Percentiles rank a stretch among this genome's conserved stretches.
phyloP scores from a whole-genome alignment of 129 eudicot genomes.

The Apium graveolens region DNA sequence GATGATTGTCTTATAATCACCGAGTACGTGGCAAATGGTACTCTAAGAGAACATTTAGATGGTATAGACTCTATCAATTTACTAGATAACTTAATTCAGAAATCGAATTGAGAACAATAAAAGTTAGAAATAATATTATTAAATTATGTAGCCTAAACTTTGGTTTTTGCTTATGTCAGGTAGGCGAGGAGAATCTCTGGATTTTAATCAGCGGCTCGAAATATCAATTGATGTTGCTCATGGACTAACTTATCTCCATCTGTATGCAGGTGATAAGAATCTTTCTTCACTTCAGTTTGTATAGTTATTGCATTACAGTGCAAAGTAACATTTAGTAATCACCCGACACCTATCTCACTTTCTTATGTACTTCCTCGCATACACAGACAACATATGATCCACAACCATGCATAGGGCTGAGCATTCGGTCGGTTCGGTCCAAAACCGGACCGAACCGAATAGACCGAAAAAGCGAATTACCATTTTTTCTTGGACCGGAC shows the following conservation, averaged over 20 bases:
- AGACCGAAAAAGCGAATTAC: too few species aligned
- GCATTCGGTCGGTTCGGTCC: too few species aligned
- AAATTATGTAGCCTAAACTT: background rate
- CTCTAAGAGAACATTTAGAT: conserved; percentile 92
- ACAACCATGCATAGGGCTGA: too few species aligned
- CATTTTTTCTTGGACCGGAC: too few species aligned
- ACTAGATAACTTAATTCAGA: background rate
- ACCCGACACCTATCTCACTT: background rate
- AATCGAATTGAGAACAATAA: background rate
- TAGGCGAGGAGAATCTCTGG: conserved; percentile 57
- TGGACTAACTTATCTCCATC: conserved; percentile 83
- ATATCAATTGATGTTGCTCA: conserved; percentile 84
- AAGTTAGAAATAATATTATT: background rate
- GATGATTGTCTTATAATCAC: conserved; percentile 77
- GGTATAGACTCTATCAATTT: conserved; percentile 34
- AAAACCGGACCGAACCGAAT: too few species aligned
- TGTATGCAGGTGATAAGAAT: conserved; percentile 56
- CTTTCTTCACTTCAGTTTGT: background rate
- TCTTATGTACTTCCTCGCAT: background rate
- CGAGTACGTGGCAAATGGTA: conserved; percentile 86
- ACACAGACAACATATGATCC: too few species aligned
- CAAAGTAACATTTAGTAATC: background rate
- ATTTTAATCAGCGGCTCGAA: conserved; percentile 89
- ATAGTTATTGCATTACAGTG: background rate
- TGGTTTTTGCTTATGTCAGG: conserved; percentile 32